Evolutionary conservation across 257 asterid genomes (phyloP).

Genomic region (Lycium barbarum): DNA sequence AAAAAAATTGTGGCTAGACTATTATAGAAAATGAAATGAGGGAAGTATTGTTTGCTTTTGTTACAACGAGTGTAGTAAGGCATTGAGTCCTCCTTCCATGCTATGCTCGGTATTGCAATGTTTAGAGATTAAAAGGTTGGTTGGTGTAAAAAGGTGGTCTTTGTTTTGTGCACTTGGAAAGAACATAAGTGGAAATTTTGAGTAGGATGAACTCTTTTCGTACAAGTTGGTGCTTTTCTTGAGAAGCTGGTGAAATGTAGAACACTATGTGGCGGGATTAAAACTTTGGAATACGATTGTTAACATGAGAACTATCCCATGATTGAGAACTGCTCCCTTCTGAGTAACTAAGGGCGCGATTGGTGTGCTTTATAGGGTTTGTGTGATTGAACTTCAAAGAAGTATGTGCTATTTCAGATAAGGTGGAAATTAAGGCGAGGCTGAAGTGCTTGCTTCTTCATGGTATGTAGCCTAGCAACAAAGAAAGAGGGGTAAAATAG

Average conservation of each 20-base stretch:
- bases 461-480: background rate
- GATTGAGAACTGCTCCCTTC: background rate
- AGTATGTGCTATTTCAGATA: background rate
- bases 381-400: background rate
- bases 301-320: background rate
- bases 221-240: background rate
- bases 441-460: constrained; percentile 15
- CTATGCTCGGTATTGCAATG: background rate
- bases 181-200: background rate
- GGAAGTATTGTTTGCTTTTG: background rate
- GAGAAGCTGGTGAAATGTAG: constrained; percentile 3
- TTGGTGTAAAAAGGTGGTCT: constrained; percentile 2
- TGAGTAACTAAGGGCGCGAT: background rate
- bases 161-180: constrained; percentile 2
- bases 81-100: background rate
- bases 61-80: background rate
- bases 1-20: background rate
- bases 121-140: background rate
- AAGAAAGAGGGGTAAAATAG: background rate
- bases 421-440: background rate
- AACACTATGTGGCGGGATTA: background rate
- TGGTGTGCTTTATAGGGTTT: background rate
- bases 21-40: background rate
- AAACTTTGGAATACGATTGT: background rate
- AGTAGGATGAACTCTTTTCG: background rate